Base-by-base conservation (phyloP, 805 yeast species). In the Lachancea thermotolerans region DNA sequence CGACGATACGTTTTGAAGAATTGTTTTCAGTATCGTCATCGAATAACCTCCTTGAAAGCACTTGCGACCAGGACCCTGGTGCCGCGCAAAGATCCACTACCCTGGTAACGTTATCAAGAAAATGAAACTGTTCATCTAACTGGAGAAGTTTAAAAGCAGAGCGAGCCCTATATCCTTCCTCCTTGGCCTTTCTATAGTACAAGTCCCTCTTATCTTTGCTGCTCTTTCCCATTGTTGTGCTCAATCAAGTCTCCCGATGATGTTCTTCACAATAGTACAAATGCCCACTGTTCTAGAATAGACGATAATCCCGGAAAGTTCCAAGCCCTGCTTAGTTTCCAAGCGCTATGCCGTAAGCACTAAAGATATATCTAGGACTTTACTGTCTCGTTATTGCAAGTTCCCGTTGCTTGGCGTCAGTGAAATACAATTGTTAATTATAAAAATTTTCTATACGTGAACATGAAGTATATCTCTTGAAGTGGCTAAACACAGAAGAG, bases 61-160 rank as follows among this genome's bases (percentile, higher is more conserved):
- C 99, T 62, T 93, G 99, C 1, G 95, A 85, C 99, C 99, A 93
- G 3, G 97, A 89, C 1, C 97, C 96, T 0, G 97, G 97, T 4
- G 98, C 99, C 32, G 99, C 99, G 73, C 99, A 93, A 28, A 93
- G 72, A 66, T 93, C 99, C 4, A 93, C 99, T 3, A 93, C 98
- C 55, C 96, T 71, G 37, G 72, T 73, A 31, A 89, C 80, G 35
- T 79, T 83, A 41, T 79, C 74, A 46, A 93, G 78, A 32, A 89
- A 75, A 50, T 85, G 82, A 62, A 91, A 93, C 62, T 93, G 90
- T 46, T 91, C 96, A 58, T 93, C 84, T 39, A 93, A 69, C 62
- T 93, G 99, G 3, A 93, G 72, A 10, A 93, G 74, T 62, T 93
- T 93, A 72, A 88, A 93, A 0, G 99, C 99, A 0, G 97, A 89